phyloP scores from a whole-genome alignment of 2,329 filamentous ascomycete genomes.

The Bimuria novae-zelandiae region DNA sequence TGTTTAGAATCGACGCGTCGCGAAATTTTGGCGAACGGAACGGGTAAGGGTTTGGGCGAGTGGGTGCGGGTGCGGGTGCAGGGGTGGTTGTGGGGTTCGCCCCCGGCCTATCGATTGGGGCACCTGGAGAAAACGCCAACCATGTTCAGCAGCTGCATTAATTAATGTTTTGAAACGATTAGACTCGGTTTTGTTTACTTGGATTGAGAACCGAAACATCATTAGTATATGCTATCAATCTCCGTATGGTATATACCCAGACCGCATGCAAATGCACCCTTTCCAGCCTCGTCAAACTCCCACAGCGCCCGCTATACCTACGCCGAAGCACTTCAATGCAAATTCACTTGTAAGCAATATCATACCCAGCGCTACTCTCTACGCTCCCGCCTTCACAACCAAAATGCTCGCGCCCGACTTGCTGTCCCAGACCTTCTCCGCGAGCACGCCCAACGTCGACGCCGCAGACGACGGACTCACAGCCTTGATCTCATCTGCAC shows the following conservation, averaged over 20 bases:
- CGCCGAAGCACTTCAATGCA: not conserved
- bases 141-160: too few relatives aligned
- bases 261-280: not conserved
- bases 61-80: not conserved
- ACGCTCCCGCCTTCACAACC: conserved; percentile 64
- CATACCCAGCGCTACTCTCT: not conserved
- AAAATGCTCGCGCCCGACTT: conserved; percentile 70
- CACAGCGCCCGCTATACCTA: not conserved
- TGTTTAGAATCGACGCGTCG: conserved; percentile 14
- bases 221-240: too few relatives aligned
- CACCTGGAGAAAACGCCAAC: not conserved
- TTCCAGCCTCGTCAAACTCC: not conserved
- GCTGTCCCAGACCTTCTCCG: conserved; percentile 62
- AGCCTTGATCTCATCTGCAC: conserved; percentile 48
- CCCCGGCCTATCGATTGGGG: conserved; percentile 1
- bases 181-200: too few relatives aligned
- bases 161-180: too few relatives aligned
- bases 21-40: conserved; percentile 20
- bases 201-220: too few relatives aligned
- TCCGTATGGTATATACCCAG: not conserved
- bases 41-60: conserved; percentile 8
- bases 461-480: conserved; percentile 33
- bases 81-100: not conserved
- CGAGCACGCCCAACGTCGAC: conserved; percentile 62
- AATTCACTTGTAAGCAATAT: not conserved